phyloP scores from a whole-genome alignment of 169 alveolate genomes.

The Plasmodium vivax region DNA sequence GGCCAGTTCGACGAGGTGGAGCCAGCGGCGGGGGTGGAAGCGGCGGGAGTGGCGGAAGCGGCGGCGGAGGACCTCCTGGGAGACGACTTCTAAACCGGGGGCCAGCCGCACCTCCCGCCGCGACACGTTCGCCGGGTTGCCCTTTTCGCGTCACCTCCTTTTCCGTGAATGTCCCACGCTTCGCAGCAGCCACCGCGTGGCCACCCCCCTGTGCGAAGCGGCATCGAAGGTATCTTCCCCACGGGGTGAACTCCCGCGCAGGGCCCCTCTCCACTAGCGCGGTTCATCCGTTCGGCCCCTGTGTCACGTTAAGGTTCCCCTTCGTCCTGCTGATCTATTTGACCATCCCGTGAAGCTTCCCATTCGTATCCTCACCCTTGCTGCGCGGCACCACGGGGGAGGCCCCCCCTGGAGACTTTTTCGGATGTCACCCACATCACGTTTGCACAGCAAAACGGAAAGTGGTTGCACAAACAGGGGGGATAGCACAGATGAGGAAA shows the following conservation, averaged over 20 bases:
- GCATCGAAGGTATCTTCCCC: background rate
- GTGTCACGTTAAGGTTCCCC: too few relatives aligned
- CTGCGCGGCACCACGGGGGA: background rate
- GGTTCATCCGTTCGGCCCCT: too few relatives aligned
- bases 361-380: background rate
- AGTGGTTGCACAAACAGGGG: background rate
- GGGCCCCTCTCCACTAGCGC: background rate
- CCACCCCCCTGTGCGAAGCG: background rate
- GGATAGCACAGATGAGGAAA: background rate
- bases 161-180: background rate
- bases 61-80: too few relatives aligned
- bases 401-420: background rate
- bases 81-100: background rate
- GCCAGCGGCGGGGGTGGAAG: background rate
- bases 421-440: background rate
- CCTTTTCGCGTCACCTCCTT: background rate
- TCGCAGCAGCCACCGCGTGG: background rate
- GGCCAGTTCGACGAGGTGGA: constrained; percentile 4
- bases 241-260: background rate
- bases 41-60: too few relatives aligned
- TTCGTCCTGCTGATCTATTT: too few relatives aligned
- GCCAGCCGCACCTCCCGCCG: background rate
- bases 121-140: background rate
- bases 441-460: background rate
- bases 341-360: too few relatives aligned